Evolutionary conservation across 1,284 basidiomycete species (phyloP).

Genomic region (Malassezia sp.): DNA sequence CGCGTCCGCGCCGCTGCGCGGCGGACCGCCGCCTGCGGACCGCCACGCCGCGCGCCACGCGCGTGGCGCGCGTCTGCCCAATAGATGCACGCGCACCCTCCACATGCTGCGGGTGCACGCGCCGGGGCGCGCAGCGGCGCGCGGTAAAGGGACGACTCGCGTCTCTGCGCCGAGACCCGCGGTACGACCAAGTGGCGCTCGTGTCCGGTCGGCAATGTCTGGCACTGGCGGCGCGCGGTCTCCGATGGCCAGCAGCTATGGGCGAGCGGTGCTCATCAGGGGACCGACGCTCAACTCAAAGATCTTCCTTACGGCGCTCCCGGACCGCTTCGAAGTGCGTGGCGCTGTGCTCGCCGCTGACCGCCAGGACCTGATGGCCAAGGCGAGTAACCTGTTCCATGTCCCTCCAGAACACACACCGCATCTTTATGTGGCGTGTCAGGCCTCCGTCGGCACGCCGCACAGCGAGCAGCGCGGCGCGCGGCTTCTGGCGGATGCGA

Average conservation of each 20-base stretch:
- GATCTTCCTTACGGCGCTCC: conserved; percentile 34
- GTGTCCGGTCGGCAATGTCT: too few relatives aligned
- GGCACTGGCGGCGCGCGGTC: too few relatives aligned
- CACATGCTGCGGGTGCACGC: conserved; percentile 6
- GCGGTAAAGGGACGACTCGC: too few relatives aligned
- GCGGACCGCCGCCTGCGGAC: too few relatives aligned
- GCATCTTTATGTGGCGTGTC: conserved; percentile 19
- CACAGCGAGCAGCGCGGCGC: conserved; percentile 23
- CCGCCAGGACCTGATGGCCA: conserved; percentile 24
- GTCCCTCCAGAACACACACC: conserved; percentile 35
- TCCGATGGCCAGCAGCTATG: too few relatives aligned
- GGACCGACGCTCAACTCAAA: conserved; percentile 35
- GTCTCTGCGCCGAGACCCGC: too few relatives aligned
- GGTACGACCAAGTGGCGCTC: too few relatives aligned
- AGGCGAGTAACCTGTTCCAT: conserved; percentile 32
- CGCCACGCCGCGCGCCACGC: too few relatives aligned
- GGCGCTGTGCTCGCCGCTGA: neutral
- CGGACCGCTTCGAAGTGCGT: conserved; percentile 24
- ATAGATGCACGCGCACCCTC: neutral
- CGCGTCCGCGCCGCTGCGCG: too few relatives aligned
- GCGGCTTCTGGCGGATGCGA: conserved; percentile 34
- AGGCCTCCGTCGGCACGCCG: conserved; percentile 23
- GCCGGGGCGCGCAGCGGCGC: conserved; percentile 2
- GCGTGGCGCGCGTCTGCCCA: neutral
- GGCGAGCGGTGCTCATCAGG: conserved; percentile 32